Percentiles rank a stretch among this genome's conserved stretches.
phyloP scores from a whole-genome alignment of 202 grass and related monocot genomes.

The Tripidium arundinaceum region DNA sequence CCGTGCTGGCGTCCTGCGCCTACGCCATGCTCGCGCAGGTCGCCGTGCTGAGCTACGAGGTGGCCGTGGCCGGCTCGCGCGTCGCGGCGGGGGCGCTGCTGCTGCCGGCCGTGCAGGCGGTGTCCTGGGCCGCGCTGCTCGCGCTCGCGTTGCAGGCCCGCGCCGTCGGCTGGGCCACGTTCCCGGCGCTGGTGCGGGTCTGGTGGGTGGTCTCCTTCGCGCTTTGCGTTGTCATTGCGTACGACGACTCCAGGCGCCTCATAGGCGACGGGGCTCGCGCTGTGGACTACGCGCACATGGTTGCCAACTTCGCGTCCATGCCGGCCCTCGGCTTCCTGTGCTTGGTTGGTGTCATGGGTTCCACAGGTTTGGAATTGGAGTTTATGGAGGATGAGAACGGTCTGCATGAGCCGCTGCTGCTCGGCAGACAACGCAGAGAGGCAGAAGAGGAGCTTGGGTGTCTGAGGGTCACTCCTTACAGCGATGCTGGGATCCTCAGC shows the following conservation, averaged over 20 bases:
- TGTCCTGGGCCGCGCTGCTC: constrained; percentile 54
- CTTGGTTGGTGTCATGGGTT: constrained; percentile 57
- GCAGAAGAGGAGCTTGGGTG: constrained; percentile 64
- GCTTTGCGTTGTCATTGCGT: constrained; percentile 57
- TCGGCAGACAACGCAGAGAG: constrained; percentile 37
- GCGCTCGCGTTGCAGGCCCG: constrained; percentile 55
- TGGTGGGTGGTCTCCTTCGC: constrained; percentile 89
- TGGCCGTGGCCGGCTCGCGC: constrained; percentile 8
- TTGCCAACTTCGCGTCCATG: constrained; percentile 62
- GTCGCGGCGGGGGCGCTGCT: constrained; percentile 32
- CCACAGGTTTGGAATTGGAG: constrained; percentile 58
- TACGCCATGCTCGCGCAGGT: constrained; percentile 47
- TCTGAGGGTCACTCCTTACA: constrained; percentile 67
- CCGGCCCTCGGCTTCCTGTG: constrained; percentile 80
- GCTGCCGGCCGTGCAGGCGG: constrained; percentile 50
- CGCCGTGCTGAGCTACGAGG: constrained; percentile 53
- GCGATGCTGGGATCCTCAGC: constrained; percentile 74
- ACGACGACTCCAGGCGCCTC: constrained; percentile 43
- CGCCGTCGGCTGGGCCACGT: constrained; percentile 37
- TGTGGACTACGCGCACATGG: constrained; percentile 49
- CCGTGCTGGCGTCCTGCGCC: constrained; percentile 43
- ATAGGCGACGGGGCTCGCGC: background rate
- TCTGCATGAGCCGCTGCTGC: constrained; percentile 58
- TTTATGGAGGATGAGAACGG: constrained; percentile 34
- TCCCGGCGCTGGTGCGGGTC: constrained; percentile 67